Conservation (phyloP, 768 basidiomycete genomes). For the Strobilomyces dryophilus region DNA sequence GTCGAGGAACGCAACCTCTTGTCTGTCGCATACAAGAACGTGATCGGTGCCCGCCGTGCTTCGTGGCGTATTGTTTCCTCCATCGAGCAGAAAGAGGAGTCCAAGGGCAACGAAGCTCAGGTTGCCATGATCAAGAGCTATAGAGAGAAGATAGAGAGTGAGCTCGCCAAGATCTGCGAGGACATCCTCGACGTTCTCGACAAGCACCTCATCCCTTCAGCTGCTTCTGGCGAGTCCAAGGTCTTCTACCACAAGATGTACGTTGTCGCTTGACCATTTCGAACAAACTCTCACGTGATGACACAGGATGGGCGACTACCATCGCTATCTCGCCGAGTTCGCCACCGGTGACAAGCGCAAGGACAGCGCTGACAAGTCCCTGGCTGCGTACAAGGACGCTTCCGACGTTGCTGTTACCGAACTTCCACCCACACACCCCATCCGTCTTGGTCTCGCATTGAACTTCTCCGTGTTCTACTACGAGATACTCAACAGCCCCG, state of each 20-base stretch:
- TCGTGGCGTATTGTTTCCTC: slow-evolving; percentile 98
- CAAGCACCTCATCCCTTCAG: slow-evolving; percentile 96
- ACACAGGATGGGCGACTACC: slow-evolving; percentile 96
- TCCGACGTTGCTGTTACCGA: slow-evolving; percentile 96
- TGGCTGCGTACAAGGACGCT: slow-evolving; percentile 96
- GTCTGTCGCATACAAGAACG: slow-evolving; percentile 99
- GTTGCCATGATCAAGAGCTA: slow-evolving; percentile 97
- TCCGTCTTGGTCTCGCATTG: slow-evolving; percentile 95
- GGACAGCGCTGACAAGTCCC: slow-evolving; percentile 94
- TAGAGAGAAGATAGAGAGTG: slow-evolving; percentile 95
- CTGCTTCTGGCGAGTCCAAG: slow-evolving; percentile 94
- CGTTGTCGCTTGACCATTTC: slow-evolving; percentile 24
- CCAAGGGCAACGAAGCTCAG: slow-evolving; percentile 95
- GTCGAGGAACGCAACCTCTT: slow-evolving; percentile 98
- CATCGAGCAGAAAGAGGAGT: slow-evolving; percentile 99
- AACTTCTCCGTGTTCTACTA: slow-evolving; percentile 99
- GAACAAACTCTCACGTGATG: slow-evolving; percentile 11
- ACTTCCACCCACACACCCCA: slow-evolving; percentile 94
- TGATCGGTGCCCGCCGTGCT: slow-evolving; percentile 96
- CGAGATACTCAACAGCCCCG: slow-evolving; percentile 98
- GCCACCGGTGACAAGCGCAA: slow-evolving; percentile 97
- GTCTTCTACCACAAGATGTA: slow-evolving; percentile 99
- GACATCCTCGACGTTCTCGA: slow-evolving; percentile 97
- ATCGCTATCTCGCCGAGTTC: slow-evolving; percentile 98
- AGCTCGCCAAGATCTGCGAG: slow-evolving; percentile 97